Evolutionary conservation across 2,329 filamentous ascomycete species (phyloP).

Genomic region (Ascochyta fabae): DNA sequence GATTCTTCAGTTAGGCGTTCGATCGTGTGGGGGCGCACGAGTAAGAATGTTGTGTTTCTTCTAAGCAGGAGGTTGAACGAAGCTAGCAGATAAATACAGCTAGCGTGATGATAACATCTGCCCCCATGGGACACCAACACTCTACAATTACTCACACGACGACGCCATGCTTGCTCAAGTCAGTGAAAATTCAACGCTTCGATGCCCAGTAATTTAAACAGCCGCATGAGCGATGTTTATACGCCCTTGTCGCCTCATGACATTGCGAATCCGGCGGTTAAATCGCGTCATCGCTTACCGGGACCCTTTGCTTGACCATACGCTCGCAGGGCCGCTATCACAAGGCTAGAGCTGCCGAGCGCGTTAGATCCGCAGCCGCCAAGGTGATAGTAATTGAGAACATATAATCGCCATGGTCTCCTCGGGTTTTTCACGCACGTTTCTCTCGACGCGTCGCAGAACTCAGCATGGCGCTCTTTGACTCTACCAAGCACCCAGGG

Average conservation of each 20-base stretch:
- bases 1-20: too few relatives aligned
- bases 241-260: background rate
- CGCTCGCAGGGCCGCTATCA: slow-evolving; percentile 6
- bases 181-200: background rate
- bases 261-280: slow-evolving; percentile 18
- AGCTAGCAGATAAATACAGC: too few relatives aligned
- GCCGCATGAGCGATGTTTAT: background rate
- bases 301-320: background rate
- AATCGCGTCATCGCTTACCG: slow-evolving; percentile 18
- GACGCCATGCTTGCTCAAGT: background rate
- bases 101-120: background rate
- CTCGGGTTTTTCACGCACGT: background rate
- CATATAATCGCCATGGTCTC: slow-evolving; percentile 20
- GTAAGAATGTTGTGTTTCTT: too few relatives aligned
- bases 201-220: slow-evolving; percentile 4
- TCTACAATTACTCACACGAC: background rate
- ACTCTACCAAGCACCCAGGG: slow-evolving; percentile 24
- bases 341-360: slow-evolving; percentile 7
- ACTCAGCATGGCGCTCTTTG: slow-evolving; percentile 28
- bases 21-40: too few relatives aligned
- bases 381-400: slow-evolving; percentile 17
- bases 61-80: too few relatives aligned
- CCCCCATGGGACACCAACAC: background rate
- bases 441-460: background rate
- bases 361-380: slow-evolving; percentile 15